These are phyloP conservation scores for Fusarium sp. DNA, from an alignment of 2,329 filamentous ascomycete genomes.

Conservation along the genomic window DNA sequence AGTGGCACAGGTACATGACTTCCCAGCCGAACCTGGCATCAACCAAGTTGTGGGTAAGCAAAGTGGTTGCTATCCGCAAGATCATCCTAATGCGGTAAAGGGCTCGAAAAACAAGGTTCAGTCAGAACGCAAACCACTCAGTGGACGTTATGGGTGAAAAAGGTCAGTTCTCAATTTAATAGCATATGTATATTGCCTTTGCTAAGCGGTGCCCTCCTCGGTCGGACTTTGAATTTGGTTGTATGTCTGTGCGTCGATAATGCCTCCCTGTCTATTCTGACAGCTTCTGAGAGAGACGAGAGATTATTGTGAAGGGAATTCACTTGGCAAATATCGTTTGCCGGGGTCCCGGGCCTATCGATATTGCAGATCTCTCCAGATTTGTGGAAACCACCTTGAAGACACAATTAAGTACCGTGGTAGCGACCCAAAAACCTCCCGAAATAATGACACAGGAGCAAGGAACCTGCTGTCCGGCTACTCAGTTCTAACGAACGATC, in stretches of 20 bases:
- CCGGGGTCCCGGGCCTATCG: not conserved
- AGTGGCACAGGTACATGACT: constrained; percentile 27
- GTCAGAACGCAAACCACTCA: constrained; percentile 27
- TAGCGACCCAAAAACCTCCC: not conserved
- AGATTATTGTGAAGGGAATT: constrained; percentile 17
- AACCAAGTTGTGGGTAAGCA: constrained; percentile 31
- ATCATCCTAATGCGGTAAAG: constrained; percentile 31
- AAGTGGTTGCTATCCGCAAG: constrained; percentile 23
- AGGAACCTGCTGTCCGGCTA: not conserved
- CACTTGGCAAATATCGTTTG: constrained; percentile 10
- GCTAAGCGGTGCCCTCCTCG: constrained; percentile 16
- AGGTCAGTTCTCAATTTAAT: constrained; percentile 27
- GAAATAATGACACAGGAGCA: not conserved
- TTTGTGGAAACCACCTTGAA: constrained; percentile 5
- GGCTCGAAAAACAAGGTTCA: constrained; percentile 36
- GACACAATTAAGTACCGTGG: not conserved
- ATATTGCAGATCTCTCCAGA: constrained; percentile 7
- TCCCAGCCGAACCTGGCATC: constrained; percentile 22
- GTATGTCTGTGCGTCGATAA: constrained; percentile 30
- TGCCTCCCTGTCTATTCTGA: constrained; percentile 18
- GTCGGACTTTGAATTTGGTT: constrained; percentile 10
- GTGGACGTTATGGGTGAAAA: constrained; percentile 2
- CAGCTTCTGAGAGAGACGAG: constrained; percentile 29
- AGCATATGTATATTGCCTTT: not conserved
- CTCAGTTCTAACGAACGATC: constrained; percentile 1